Percentiles rank a stretch among this genome's conserved stretches.
These are phyloP conservation scores for Limonium bicolor DNA, from an alignment of 148 eudicot species.

Conservation along the genomic window DNA sequence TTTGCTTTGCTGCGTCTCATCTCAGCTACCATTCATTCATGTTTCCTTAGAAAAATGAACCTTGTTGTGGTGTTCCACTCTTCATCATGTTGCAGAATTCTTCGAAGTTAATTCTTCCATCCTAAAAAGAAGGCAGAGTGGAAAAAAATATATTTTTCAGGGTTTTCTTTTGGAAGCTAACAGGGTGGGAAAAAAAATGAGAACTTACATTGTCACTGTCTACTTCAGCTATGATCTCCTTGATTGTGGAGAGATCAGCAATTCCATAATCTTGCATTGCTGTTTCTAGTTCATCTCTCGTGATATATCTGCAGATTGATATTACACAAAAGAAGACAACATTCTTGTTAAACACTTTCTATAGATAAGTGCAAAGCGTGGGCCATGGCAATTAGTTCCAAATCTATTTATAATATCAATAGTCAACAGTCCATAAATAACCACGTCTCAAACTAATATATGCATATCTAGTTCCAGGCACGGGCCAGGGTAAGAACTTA, in stretches of 20 bases:
- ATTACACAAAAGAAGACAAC: neutral
- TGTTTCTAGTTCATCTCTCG: constrained; percentile 72
- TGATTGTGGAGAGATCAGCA: constrained; percentile 63
- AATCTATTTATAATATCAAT: too few species aligned
- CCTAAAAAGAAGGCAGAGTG: constrained; percentile 25
- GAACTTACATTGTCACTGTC: constrained; percentile 71
- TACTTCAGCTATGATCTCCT: constrained; percentile 72
- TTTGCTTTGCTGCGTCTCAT: too few species aligned
- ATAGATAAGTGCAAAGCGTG: too few species aligned
- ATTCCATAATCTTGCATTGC: constrained; percentile 81
- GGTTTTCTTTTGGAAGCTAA: neutral
- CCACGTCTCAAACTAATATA: too few species aligned
- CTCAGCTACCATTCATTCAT: too few species aligned
- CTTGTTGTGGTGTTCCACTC: constrained; percentile 47
- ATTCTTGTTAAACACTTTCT: too few species aligned
- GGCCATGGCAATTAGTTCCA: too few species aligned
- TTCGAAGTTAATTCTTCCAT: constrained; percentile 74
- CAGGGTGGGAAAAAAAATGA: neutral
- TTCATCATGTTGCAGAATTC: constrained; percentile 89
- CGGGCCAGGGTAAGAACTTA: too few species aligned
- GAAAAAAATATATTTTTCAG: neutral
- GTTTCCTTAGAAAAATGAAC: too few species aligned
- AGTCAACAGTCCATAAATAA: too few species aligned
- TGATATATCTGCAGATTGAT: constrained; percentile 35
- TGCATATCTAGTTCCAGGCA: too few species aligned